A percentile compares a stretch with the other conserved stretches of the same genome.
phyloP scores from a whole-genome alignment of 257 asterid genomes.

The Gentiana straminea region DNA sequence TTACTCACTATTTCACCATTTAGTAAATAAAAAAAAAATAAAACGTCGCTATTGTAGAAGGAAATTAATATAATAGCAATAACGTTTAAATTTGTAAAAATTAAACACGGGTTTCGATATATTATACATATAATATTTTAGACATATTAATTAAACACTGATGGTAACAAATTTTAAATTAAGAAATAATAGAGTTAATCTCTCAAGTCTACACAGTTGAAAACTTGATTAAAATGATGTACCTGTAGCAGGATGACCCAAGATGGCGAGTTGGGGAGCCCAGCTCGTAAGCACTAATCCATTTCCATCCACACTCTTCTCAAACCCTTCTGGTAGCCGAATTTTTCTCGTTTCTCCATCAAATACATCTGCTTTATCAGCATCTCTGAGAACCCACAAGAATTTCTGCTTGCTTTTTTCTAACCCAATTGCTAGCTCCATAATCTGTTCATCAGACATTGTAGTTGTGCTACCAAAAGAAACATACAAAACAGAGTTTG shows the following conservation, averaged over 20 bases:
- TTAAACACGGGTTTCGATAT: no score
- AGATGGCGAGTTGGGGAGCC: conserved; percentile 32
- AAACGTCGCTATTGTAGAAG: no score
- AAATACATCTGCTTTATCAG: conserved; percentile 35
- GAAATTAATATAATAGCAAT: no score
- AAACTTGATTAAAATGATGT: no score
- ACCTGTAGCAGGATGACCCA: not conserved
- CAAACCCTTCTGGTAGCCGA: conserved; percentile 26
- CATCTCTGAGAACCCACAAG: conserved; percentile 44
- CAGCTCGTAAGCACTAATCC: conserved; percentile 37
- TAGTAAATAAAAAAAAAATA: no score
- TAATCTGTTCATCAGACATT: conserved; percentile 19
- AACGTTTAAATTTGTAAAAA: no score
- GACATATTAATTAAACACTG: no score
- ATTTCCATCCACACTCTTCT: conserved; percentile 13
- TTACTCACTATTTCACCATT: no score
- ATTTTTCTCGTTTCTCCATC: conserved; percentile 3
- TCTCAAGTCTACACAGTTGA: no score
- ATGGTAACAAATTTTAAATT: no score
- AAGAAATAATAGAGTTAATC: no score
- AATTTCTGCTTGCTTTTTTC: conserved; percentile 28
- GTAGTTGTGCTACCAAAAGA: conserved; percentile 36
- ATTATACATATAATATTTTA: no score
- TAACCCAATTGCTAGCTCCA: conserved; percentile 32
- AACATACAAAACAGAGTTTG: conserved; percentile 26